A percentile compares a stretch with the other conserved stretches of the same genome.
phyloP scores from a whole-genome alignment of 2,329 filamentous ascomycete genomes.

The Dactylellina leptospora region DNA sequence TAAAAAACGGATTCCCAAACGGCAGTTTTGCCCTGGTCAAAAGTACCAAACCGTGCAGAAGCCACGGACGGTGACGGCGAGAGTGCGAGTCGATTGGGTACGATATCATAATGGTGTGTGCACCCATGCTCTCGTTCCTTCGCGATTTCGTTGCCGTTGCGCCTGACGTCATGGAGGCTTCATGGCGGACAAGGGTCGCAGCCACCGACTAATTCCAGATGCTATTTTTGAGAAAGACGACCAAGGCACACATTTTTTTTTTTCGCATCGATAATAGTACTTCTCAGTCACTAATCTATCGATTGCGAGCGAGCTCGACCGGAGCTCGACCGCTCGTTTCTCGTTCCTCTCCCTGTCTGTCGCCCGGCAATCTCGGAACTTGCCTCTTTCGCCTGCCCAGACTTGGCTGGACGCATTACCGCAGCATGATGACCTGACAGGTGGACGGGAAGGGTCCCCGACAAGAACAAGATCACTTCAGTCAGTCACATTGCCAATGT shows the following conservation, averaged over 20 bases:
- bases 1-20: constrained; percentile 11
- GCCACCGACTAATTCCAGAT: background rate
- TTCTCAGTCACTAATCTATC: background rate
- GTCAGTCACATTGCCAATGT: constrained; percentile 35
- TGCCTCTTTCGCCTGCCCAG: constrained; percentile 22
- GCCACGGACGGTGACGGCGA: constrained; percentile 17
- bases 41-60: background rate
- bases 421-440: background rate
- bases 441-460: no score
- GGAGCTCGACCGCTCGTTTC: constrained; percentile 13
- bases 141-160: background rate
- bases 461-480: background rate
- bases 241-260: constrained; percentile 7
- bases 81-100: constrained; percentile 18
- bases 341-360: background rate
- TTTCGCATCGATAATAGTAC: background rate
- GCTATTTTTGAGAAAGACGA: background rate
- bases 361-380: constrained; percentile 40
- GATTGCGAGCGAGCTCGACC: constrained; percentile 4
- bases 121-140: background rate
- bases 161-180: constrained; percentile 16
- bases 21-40: constrained; percentile 3
- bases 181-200: constrained; percentile 1
- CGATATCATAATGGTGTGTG: background rate
- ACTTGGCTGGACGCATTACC: background rate